Base-by-base conservation (phyloP, 2,329 filamentous ascomycete species). In the Dactylellina leptospora region DNA sequence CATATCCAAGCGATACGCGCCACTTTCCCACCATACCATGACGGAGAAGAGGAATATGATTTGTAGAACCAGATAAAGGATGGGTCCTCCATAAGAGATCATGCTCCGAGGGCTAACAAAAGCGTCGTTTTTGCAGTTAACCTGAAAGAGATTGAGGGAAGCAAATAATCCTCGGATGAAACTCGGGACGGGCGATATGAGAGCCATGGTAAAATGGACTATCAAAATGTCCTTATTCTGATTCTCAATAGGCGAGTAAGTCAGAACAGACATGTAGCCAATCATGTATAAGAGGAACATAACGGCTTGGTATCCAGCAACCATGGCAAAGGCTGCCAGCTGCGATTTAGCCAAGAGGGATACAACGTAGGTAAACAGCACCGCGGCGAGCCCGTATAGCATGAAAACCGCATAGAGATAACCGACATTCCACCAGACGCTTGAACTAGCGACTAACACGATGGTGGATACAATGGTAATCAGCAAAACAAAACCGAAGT, bases 341-440 rank as follows among this genome's bases (percentile, higher is more conserved):
- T 96, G 92, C 28, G 89, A 92, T 53, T 85, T 86, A 30, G 89
- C 86, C 76, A 92, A 90, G 0, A 96, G 85, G 0, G 92, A 96
- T 42, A 96, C 84, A 36, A 93, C 82, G 79, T 97, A 97, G 1
- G 89, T 86, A 55, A 93, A 82, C 2, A 96, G 81, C 2, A 86
- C 91, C 0, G 92, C 89, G 0, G 90, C 87, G 4, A 96, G 80
- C 0, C 92, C 92, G 78, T 93, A 96, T 0, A 96, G 84, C 63
- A 89, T 85, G 74, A 96, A 87, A 38, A 96, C 84, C 10, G 93
- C 80, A 78, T 96, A 96, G 8, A 97, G 81, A 78, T 96, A 96
- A 42, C 87, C 90, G 3, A 92, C 83, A 64, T 89, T 84, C 76
- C 91, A 96, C 87, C 90, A 96, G 3, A 88, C 84, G 61, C 83